These are phyloP conservation scores for Aspergillus transmontanensis DNA, from an alignment of 2,329 filamentous ascomycete genomes.

Conservation along the genomic window DNA sequence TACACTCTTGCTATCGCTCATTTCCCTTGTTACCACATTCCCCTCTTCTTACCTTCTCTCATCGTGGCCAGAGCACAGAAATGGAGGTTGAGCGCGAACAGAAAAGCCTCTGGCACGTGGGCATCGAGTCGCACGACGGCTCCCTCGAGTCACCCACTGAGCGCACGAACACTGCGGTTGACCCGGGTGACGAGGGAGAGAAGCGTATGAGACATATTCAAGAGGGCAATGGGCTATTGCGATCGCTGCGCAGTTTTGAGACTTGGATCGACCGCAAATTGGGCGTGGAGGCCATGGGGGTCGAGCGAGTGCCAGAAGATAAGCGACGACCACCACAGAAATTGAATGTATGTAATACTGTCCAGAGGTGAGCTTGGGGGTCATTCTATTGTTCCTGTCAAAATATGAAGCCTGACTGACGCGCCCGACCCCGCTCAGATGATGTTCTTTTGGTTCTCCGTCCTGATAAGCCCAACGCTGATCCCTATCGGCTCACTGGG, in stretches of 20 bases:
- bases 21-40: too few species aligned
- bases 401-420: not conserved
- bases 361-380: not conserved
- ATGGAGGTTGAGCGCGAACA: not conserved
- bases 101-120: conserved; percentile 6
- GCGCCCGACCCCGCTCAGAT: not conserved
- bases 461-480: conserved; percentile 18
- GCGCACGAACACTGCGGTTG: too few species aligned
- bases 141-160: not conserved
- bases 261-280: conserved; percentile 3
- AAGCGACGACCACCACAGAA: conserved; percentile 1
- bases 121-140: not conserved
- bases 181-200: not conserved
- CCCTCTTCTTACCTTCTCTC: too few species aligned
- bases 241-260: conserved; percentile 6
- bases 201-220: not conserved
- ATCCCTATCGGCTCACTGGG: conserved; percentile 29
- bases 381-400: not conserved
- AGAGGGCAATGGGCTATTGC: not conserved
- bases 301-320: conserved; percentile 8
- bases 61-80: not conserved
- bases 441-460: conserved; percentile 28
- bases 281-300: conserved; percentile 8
- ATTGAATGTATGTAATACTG: conserved; percentile 1
- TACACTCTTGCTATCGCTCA: not conserved